Evolutionary conservation across 1,139 yeast species (phyloP), one percentile per base, ranked within the genome.

Genomic region (Candida tetrigidarum): DNA sequence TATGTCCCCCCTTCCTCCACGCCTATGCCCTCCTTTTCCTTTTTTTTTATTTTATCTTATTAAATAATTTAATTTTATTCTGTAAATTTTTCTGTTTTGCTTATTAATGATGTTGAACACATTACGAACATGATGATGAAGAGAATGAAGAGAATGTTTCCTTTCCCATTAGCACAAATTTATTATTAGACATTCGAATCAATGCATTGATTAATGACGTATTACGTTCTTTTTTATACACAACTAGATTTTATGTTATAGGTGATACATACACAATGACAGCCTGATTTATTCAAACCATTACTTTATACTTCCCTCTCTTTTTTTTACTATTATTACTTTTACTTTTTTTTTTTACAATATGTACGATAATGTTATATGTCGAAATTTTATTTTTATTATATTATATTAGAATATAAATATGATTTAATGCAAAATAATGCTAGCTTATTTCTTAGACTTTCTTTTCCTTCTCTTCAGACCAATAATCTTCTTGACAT

Each of bases 381-480:
- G 7, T 12, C 36, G 8, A 11, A 22, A 19, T 30, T 38, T 38
- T 33, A 12, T 33, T 25, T 15, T 34, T 28, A 8, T 23, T 10
- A 33, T 12, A 18, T 25, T 18, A 8, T 30, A 18, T 23, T n/a
- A 42, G 14, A 34, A 30, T 30, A 30, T 30, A 30, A 16, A 30
- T 30, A 30, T 16, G 15, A 16, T 28, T 26, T 28, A 30, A 22
- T 35, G 27, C 15, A 16, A 15, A 37, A 26, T 12, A 28, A 20
- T 7, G 22, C 12, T 28, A 33, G 22, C 20, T 33, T 60, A 69
- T 30, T 63, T 66, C 60, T 70, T 68, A 33, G 65, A 64, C 71
- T 78, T 80, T 71, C 80, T 85, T 69, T 82, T 81, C 69, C 76
- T 85, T 63, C 93, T 81, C 64, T 86, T 87, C 55, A 77, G 71